Conservation (phyloP, 78 protist genomes). For the Dictyostelium firmibasis region DNA sequence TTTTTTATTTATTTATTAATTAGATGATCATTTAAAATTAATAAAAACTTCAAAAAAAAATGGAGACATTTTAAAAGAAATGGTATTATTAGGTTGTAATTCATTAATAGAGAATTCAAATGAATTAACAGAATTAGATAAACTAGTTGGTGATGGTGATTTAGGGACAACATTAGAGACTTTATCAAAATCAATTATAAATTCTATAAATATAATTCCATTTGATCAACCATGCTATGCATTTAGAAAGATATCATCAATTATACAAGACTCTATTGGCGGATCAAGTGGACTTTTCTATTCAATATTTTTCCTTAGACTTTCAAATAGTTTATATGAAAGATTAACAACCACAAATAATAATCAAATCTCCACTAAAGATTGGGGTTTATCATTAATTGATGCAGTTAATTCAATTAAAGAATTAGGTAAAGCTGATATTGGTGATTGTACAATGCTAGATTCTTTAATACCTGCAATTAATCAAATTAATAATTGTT, state of each 20-base stretch:
- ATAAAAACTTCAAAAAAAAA: neutral
- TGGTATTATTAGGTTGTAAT: neutral
- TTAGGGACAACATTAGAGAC: slow-evolving; percentile 41
- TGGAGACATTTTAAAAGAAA: neutral
- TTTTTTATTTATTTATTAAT: neutral
- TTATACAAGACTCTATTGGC: slow-evolving; percentile 9
- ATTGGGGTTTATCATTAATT: slow-evolving; percentile 17
- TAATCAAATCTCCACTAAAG: neutral
- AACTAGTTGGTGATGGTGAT: slow-evolving; percentile 81
- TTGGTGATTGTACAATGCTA: slow-evolving; percentile 78
- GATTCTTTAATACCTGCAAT: slow-evolving; percentile 80
- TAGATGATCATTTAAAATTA: slow-evolving; percentile 11
- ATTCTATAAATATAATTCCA: neutral
- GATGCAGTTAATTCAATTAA: slow-evolving; percentile 17
- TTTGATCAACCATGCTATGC: slow-evolving; percentile 40
- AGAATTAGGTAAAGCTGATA: slow-evolving; percentile 29
- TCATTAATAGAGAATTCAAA: slow-evolving; percentile 11
- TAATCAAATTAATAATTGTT: neutral
- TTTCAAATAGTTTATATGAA: slow-evolving; percentile 3
- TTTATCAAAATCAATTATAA: neutral
- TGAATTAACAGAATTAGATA: slow-evolving; percentile 46
- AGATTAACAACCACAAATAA: neutral
- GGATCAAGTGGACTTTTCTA: slow-evolving; percentile 53
- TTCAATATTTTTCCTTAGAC: slow-evolving; percentile 45
- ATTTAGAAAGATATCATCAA: slow-evolving; percentile 4